Base-by-base conservation (phyloP, 495 filamentous ascomycete species). In the Penicillium pulvis region DNA sequence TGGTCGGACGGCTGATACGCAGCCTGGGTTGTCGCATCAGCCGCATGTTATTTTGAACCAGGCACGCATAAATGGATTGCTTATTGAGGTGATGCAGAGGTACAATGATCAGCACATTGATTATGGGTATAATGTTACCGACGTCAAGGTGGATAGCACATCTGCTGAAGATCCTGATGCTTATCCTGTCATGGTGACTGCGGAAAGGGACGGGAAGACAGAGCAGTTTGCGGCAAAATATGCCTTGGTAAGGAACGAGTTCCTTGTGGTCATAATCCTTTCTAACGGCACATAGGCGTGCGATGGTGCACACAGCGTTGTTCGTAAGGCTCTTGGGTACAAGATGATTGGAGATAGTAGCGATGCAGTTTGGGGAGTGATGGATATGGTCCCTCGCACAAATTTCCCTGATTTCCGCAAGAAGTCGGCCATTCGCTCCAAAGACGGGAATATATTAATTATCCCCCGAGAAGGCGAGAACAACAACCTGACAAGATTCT, bases 351-450 rank as follows among this genome's bases (percentile, higher is more conserved):
- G 90, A 17, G 90, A 95, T 65, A 86, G 79, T 62, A 87, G 78
- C 33, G 89, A 93, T 69, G 79, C 86, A 31, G 81, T 89, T 47
- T 91, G 87, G 87, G 91, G 92, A 58, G 91, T 95, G 14, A 88
- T 94, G 85, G 92, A 96, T 58, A 79, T 90, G 58, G 83, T 88
- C 33, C 86, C 89, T 6, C 78, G 75, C 6, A 93, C 91, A 1
- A 73, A 86, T 63, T 96, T 93, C 72, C 92, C 91, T 5, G 90
- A 96, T 86, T 84, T 94, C 83, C 78, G 88, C 49, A 85, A 81
- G 68, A 79, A 84, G 54, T 85, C 85, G 57, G 93, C 89, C 1
- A 83, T 87, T 54, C 79, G 82, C 39, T 81, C 80, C 8, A 64
- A 76, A 17, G 68, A 71, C 1, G 89, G 88, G 9, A 86, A 81